Percentiles rank a stretch among this genome's conserved stretches.
Conservation (phyloP, 768 basidiomycete genomes). For the Psilocybe azurescens region DNA sequence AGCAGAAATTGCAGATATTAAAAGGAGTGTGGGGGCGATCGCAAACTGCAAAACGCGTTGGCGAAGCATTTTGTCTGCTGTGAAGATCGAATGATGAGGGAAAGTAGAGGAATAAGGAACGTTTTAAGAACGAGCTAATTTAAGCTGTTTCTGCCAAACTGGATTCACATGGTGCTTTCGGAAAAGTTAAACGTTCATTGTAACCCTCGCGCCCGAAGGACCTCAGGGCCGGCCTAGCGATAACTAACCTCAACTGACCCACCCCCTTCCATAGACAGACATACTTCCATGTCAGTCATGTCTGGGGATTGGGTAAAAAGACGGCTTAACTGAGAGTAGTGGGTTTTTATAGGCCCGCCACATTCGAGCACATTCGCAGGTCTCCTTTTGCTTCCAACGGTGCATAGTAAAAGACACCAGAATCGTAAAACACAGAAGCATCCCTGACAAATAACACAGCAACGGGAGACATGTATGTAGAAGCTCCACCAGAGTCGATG, state of each 20-base stretch:
- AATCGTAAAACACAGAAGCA: too few relatives aligned
- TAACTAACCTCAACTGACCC: background rate
- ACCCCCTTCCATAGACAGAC: background rate
- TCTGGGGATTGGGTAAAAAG: background rate
- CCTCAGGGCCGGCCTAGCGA: background rate
- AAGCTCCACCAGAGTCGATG: too few relatives aligned
- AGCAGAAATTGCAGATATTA: background rate
- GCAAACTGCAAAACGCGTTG: constrained; percentile 4
- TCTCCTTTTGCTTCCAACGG: too few relatives aligned
- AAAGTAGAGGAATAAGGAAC: background rate
- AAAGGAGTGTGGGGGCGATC: constrained; percentile 11
- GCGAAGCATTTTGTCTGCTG: background rate
- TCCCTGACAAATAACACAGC: too few relatives aligned
- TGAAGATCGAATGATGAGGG: background rate
- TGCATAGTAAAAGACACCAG: too few relatives aligned
- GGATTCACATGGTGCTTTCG: background rate
- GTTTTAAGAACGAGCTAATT: background rate
- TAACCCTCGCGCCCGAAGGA: background rate
- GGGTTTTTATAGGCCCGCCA: too few relatives aligned
- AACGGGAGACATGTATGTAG: too few relatives aligned
- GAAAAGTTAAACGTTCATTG: background rate
- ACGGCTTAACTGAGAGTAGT: too few relatives aligned
- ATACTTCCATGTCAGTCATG: background rate
- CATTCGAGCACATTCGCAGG: too few relatives aligned
- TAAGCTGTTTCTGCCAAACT: background rate